A percentile compares a stretch with the other conserved stretches of the same genome.
Evolutionary conservation across 345 rosid genomes (phyloP).

Genomic region (Salix caprea): DNA sequence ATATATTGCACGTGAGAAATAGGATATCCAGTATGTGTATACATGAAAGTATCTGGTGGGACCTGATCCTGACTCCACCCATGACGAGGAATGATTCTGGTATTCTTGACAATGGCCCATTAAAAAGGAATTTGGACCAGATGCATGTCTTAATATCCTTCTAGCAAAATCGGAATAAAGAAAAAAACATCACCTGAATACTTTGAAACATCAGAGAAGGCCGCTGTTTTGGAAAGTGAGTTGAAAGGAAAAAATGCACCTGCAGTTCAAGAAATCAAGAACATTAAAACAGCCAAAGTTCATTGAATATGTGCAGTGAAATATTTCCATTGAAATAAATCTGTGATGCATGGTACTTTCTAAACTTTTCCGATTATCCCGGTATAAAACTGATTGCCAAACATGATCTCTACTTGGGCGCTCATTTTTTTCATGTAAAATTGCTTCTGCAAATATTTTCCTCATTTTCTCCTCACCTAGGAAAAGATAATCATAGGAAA

Average conservation of each 20-base stretch:
- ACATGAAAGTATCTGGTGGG: neutral
- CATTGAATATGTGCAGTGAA: neutral
- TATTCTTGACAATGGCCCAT: neutral
- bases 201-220: constrained; percentile 79
- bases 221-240: constrained; percentile 85
- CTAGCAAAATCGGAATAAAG: neutral
- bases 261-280: constrained; percentile 22
- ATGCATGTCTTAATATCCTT: neutral
- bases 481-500: neutral
- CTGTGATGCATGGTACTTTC: neutral
- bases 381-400: neutral
- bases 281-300: neutral
- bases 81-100: neutral
- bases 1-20: neutral
- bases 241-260: constrained; percentile 66
- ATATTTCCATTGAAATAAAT: neutral
- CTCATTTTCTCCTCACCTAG: neutral
- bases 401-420: neutral
- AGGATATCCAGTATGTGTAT: neutral
- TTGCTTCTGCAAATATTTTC: neutral
- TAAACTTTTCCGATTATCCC: neutral
- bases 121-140: neutral
- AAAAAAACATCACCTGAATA: constrained; percentile 51
- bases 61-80: neutral
- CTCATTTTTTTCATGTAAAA: neutral